Percentiles rank a stretch among this genome's conserved stretches.
Evolutionary conservation across 768 basidiomycete genomes (phyloP).

Genomic region (Neoboletus brunneissimus): DNA sequence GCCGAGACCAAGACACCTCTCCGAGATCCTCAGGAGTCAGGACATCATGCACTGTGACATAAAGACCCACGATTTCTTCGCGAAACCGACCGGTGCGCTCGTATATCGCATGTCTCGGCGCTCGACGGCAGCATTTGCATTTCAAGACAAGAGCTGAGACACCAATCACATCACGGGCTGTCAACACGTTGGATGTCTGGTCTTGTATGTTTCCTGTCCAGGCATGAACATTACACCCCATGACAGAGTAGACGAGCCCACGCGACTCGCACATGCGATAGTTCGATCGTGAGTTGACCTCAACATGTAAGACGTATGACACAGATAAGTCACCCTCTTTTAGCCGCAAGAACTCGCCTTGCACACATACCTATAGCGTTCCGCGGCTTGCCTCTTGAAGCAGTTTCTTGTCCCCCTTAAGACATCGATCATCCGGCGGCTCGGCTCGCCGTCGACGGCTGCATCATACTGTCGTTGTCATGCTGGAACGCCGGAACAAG

Average conservation of each 20-base stretch:
- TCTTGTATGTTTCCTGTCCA: neutral
- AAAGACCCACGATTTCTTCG: neutral
- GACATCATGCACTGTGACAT: no score
- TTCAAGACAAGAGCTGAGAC: neutral
- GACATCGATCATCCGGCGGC: neutral
- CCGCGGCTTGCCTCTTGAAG: neutral
- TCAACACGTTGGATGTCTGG: no score
- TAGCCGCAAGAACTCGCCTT: neutral
- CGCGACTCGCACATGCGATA: neutral
- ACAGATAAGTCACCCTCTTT: neutral
- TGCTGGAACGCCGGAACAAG: neutral
- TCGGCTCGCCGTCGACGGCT: neutral
- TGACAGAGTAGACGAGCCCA: neutral
- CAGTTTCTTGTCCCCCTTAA: neutral
- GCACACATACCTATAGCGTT: neutral
- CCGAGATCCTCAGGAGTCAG: no score
- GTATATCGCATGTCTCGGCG: neutral
- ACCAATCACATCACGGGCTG: neutral
- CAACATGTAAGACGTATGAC: constrained; percentile 4
- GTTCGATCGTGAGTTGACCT: neutral
- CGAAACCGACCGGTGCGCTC: neutral
- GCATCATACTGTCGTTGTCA: constrained; percentile 9
- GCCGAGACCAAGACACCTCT: no score
- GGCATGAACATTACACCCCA: neutral
- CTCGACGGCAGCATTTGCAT: neutral